phyloP scores from a whole-genome alignment of 202 grass and related monocot genomes.

The Carex sylvatica region DNA sequence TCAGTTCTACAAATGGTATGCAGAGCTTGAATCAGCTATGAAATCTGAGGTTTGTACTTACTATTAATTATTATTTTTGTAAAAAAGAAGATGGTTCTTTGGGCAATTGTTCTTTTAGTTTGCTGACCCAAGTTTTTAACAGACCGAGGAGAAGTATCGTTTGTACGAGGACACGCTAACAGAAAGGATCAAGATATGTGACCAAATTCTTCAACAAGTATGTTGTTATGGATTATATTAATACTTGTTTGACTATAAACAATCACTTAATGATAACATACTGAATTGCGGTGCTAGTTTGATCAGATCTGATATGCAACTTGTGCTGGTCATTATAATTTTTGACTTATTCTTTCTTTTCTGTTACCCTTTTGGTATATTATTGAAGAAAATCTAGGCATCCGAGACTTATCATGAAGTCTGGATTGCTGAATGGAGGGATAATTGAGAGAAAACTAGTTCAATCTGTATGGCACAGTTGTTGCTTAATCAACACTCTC shows the following conservation, averaged over 20 bases:
- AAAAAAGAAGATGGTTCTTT: conserved; percentile 10
- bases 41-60: conserved; percentile 78
- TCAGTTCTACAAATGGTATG: conserved; percentile 99
- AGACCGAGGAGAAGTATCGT: conserved; percentile 97
- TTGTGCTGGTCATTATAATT: background rate
- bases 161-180: conserved; percentile 72
- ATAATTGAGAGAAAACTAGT: background rate
- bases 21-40: conserved; percentile 90
- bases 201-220: conserved; percentile 95
- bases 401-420: background rate
- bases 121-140: conserved; percentile 32
- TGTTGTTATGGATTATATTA: background rate
- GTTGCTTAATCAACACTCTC: background rate
- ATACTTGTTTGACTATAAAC: background rate
- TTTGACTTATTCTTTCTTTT: background rate
- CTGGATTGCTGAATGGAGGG: background rate
- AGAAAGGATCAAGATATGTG: conserved; percentile 81
- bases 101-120: background rate
- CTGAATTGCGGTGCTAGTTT: background rate
- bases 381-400: background rate
- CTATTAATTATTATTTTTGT: background rate
- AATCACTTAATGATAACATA: background rate
- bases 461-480: background rate
- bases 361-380: background rate
- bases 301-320: background rate